Conservation (phyloP, 805 yeast genomes). For the Kregervanrija delftensis region DNA sequence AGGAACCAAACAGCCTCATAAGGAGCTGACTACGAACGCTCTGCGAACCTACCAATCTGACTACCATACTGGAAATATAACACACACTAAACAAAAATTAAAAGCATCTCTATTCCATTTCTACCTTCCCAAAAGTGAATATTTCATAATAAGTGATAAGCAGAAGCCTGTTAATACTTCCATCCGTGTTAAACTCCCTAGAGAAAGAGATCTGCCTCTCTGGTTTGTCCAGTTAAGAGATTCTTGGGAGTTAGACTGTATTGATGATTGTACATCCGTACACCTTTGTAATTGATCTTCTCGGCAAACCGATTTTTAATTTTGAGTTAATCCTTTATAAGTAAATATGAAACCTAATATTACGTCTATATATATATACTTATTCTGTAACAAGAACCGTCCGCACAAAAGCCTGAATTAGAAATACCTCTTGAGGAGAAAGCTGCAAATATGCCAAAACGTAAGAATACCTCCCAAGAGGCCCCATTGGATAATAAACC, state of each 20-base stretch:
- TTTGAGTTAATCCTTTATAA: no score
- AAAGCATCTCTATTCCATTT: constrained; percentile 32
- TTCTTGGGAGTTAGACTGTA: constrained; percentile 47
- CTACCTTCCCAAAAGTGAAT: constrained; percentile 28
- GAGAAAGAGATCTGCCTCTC: constrained; percentile 55
- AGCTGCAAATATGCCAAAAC: no score
- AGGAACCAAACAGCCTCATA: neutral
- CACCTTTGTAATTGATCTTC: neutral
- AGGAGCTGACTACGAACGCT: neutral
- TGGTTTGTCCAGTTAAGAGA: constrained; percentile 69
- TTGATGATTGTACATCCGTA: neutral
- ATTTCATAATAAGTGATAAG: constrained; percentile 20
- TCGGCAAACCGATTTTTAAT: neutral
- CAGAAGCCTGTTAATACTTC: constrained; percentile 30
- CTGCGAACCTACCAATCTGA: no score
- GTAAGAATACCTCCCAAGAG: no score
- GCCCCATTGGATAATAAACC: no score
- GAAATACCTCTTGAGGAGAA: no score
- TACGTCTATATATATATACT: no score
- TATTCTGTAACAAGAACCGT: no score
- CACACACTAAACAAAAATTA: constrained; percentile 5
- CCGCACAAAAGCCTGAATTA: no score
- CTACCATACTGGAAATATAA: neutral
- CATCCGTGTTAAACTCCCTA: constrained; percentile 48
- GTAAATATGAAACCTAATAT: no score